These are phyloP conservation scores for Rhizopogon rudus DNA, from an alignment of 768 basidiomycete genomes.

Conservation along the genomic window DNA sequence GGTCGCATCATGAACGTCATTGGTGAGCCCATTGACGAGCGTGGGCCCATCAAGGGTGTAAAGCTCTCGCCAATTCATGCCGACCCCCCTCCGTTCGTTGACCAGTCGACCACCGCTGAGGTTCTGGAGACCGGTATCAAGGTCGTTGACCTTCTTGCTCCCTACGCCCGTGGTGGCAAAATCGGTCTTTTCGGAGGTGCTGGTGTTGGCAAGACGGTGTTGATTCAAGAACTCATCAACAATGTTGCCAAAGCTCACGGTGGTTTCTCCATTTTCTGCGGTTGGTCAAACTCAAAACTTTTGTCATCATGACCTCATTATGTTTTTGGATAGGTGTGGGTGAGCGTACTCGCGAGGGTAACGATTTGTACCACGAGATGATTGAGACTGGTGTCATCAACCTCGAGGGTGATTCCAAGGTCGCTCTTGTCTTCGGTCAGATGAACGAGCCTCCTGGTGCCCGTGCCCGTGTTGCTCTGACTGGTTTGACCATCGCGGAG, in stretches of 20 bases:
- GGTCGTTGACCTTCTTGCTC: slow-evolving; percentile 98
- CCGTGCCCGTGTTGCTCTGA: slow-evolving; percentile 99
- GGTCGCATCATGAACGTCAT: slow-evolving; percentile 99
- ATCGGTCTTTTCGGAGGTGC: slow-evolving; percentile 99
- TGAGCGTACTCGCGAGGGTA: slow-evolving; percentile 99
- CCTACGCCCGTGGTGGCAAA: slow-evolving; percentile 99
- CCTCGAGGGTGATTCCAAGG: slow-evolving; percentile 99
- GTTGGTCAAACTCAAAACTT: slow-evolving; percentile 35
- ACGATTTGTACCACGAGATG: slow-evolving; percentile 99
- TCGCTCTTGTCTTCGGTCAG: slow-evolving; percentile 99
- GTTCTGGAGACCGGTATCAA: slow-evolving; percentile 99
- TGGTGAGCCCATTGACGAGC: slow-evolving; percentile 99
- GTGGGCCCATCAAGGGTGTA: slow-evolving; percentile 97
- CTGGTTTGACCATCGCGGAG: slow-evolving; percentile 98
- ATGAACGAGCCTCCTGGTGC: slow-evolving; percentile 99
- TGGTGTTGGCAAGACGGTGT: slow-evolving; percentile 99
- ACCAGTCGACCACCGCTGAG: slow-evolving; percentile 98
- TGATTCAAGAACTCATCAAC: slow-evolving; percentile 99
- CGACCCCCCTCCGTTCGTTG: slow-evolving; percentile 95
- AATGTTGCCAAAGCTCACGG: slow-evolving; percentile 99
- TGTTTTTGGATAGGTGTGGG: slow-evolving; percentile 73
- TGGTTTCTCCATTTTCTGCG: slow-evolving; percentile 99
- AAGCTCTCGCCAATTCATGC: slow-evolving; percentile 92
- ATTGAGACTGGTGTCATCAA: slow-evolving; percentile 99
- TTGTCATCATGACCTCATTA: slow-evolving; percentile 3